A percentile compares a stretch with the other conserved stretches of the same genome.
Conservation (phyloP, 495 filamentous ascomycete genomes). For the Podospora sp. region DNA sequence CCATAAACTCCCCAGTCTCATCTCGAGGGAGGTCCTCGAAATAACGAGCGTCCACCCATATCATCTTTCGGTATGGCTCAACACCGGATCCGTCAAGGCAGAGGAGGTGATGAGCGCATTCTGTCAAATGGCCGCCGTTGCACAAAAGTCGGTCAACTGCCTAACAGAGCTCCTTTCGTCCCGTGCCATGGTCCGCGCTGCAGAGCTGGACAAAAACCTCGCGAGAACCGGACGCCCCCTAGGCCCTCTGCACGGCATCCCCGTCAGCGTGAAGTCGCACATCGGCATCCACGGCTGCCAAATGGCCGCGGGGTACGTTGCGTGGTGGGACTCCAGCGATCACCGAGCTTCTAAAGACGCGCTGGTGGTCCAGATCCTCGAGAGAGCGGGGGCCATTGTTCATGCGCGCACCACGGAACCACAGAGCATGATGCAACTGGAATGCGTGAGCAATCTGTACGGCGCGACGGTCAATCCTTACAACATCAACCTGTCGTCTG, state of each 20-base stretch:
- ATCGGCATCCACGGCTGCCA: constrained; percentile 76
- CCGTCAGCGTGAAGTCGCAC: constrained; percentile 80
- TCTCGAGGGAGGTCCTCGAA: not conserved
- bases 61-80: constrained; percentile 29
- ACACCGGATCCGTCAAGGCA: constrained; percentile 39
- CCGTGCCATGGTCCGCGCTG: constrained; percentile 58
- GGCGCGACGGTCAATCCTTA: constrained; percentile 60
- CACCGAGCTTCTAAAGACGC: constrained; percentile 61
- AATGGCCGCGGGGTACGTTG: constrained; percentile 69
- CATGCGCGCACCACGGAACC: constrained; percentile 56
- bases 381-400: constrained; percentile 49
- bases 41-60: not conserved
- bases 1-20: not conserved
- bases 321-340: constrained; percentile 53
- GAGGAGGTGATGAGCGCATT: constrained; percentile 53
- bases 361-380: constrained; percentile 59
- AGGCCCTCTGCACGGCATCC: constrained; percentile 82
- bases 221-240: constrained; percentile 46
- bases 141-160: constrained; percentile 52
- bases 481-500: constrained; percentile 5
- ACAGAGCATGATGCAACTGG: constrained; percentile 63
- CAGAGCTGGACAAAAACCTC: constrained; percentile 56
- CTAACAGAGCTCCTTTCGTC: constrained; percentile 69
- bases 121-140: constrained; percentile 46
- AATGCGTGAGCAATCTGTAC: constrained; percentile 59